Evolutionary conservation across 768 basidiomycete genomes (phyloP).

Genomic region (Tylopilus felleus): DNA sequence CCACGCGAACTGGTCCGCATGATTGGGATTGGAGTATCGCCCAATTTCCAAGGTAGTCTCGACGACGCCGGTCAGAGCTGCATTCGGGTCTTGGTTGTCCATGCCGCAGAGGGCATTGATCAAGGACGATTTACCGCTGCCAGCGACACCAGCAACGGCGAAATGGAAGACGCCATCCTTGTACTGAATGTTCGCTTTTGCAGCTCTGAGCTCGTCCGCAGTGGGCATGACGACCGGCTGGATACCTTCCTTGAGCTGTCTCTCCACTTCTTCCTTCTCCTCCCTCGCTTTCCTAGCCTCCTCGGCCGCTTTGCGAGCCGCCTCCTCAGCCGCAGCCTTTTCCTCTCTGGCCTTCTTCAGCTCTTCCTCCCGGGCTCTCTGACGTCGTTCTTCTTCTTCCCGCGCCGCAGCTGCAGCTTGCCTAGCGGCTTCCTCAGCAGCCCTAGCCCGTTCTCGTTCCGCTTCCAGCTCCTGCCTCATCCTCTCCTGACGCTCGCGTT

Average conservation of each 20-base stretch:
- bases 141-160: constrained; percentile 30
- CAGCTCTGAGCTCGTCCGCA: constrained; percentile 21
- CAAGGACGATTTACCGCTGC: constrained; percentile 32
- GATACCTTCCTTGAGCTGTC: constrained; percentile 24
- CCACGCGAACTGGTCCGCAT: constrained; percentile 30
- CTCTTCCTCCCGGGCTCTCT: constrained; percentile 19
- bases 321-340: constrained; percentile 23
- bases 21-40: constrained; percentile 29
- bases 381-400: constrained; percentile 25
- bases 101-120: constrained; percentile 34
- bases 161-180: constrained; percentile 30
- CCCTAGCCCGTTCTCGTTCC: constrained; percentile 17
- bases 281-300: constrained; percentile 20
- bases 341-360: constrained; percentile 12
- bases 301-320: constrained; percentile 22
- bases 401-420: constrained; percentile 21
- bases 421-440: constrained; percentile 24
- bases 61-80: constrained; percentile 32
- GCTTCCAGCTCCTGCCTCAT: constrained; percentile 18
- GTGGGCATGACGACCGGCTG: constrained; percentile 32
- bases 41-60: constrained; percentile 33
- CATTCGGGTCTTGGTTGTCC: constrained; percentile 21
- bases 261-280: constrained; percentile 22
- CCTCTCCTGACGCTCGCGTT: constrained; percentile 19
- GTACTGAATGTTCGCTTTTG: constrained; percentile 26